Evolutionary conservation across 306 rosid genomes (phyloP).

Genomic region (Leucaena leucocephala): DNA sequence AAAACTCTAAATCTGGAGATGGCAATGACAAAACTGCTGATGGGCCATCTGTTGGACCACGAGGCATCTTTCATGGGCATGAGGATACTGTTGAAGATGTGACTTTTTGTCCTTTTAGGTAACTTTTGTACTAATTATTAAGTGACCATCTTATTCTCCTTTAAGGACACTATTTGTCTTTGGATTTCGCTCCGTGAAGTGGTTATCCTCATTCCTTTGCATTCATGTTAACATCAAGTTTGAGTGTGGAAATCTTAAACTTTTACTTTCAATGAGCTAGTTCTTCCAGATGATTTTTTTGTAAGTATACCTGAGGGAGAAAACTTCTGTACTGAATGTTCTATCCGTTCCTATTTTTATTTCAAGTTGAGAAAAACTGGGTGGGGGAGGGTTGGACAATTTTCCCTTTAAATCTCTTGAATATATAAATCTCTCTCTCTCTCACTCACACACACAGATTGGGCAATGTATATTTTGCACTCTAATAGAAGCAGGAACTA

Average conservation of each 20-base stretch:
- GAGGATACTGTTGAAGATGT: slow-evolving; percentile 99
- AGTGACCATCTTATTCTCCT: not conserved
- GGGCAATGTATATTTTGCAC: slow-evolving; percentile 24
- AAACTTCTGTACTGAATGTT: slow-evolving; percentile 5
- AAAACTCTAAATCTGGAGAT: slow-evolving; percentile 68
- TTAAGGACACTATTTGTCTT: not conserved
- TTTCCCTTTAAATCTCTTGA: slow-evolving; percentile 6
- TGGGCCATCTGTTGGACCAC: slow-evolving; percentile 88
- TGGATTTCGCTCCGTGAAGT: slow-evolving; percentile 1
- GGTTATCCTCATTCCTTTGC: slow-evolving; percentile 18
- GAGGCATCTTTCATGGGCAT: slow-evolving; percentile 91
- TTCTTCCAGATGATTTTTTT: not conserved
- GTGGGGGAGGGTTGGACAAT: not conserved
- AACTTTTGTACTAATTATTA: slow-evolving; percentile 26
- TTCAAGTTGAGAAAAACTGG: not conserved
- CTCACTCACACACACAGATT: not conserved
- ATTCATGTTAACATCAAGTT: slow-evolving; percentile 9
- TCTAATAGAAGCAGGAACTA: slow-evolving; percentile 13
- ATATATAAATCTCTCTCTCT: not conserved
- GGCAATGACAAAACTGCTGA: slow-evolving; percentile 74
- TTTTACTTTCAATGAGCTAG: not conserved
- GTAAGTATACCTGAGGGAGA: not conserved
- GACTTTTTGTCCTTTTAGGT: slow-evolving; percentile 97
- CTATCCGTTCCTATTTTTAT: not conserved
- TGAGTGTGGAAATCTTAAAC: slow-evolving; percentile 15